Evolutionary conservation across 2,329 filamentous ascomycete genomes (phyloP).

Genomic region (Sporothrix brasiliensis): DNA sequence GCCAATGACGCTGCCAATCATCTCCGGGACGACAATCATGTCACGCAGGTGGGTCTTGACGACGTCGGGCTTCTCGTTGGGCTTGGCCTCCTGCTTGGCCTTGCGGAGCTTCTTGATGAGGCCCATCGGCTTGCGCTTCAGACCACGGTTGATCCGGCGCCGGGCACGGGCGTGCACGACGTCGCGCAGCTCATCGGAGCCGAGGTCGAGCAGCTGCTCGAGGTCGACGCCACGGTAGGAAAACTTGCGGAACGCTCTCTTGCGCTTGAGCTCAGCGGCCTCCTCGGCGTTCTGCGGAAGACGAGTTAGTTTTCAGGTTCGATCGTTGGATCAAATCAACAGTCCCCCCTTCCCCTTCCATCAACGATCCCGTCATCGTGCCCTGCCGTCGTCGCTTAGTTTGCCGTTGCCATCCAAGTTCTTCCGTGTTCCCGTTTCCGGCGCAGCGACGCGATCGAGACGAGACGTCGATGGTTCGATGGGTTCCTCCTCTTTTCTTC

Average conservation of each 20-base stretch:
- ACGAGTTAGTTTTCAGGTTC: slow-evolving; percentile 10
- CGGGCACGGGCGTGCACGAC: slow-evolving; percentile 98
- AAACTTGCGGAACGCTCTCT: slow-evolving; percentile 99
- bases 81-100: slow-evolving; percentile 97
- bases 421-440: not conserved
- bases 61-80: slow-evolving; percentile 99
- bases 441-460: slow-evolving; percentile 2
- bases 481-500: not conserved
- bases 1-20: slow-evolving; percentile 98
- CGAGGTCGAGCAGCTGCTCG: slow-evolving; percentile 99
- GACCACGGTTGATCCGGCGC: slow-evolving; percentile 98
- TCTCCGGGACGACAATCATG: slow-evolving; percentile 99
- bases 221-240: slow-evolving; percentile 99
- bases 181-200: slow-evolving; percentile 97
- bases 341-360: not conserved
- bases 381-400: not conserved
- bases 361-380: not conserved
- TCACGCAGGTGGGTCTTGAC: slow-evolving; percentile 99
- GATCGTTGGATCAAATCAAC: not conserved
- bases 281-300: slow-evolving; percentile 48
- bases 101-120: slow-evolving; percentile 99
- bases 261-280: slow-evolving; percentile 99
- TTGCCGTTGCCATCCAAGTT: slow-evolving; percentile 11
- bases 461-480: not conserved
- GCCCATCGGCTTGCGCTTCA: slow-evolving; percentile 99